phyloP scores from a whole-genome alignment of 768 basidiomycete genomes.

The Hypsizygus marmoreus region DNA sequence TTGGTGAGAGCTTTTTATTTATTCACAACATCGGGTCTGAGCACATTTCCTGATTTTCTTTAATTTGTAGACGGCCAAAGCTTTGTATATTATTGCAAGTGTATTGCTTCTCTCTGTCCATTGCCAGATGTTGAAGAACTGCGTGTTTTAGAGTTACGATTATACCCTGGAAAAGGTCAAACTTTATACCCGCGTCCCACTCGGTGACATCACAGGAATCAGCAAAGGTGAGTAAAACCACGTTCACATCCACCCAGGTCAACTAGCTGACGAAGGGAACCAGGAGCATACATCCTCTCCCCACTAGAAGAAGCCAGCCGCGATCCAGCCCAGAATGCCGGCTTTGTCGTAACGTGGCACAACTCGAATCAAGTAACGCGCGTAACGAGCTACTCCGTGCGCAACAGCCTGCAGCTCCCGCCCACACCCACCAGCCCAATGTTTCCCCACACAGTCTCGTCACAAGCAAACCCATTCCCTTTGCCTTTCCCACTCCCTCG shows the following conservation, averaged over 20 bases:
- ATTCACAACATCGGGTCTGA: background rate
- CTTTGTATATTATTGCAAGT: conserved; percentile 80
- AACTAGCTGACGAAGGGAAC: conserved; percentile 1
- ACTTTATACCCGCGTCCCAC: conserved; percentile 85
- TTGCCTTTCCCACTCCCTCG: conserved; percentile 16
- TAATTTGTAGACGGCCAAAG: conserved; percentile 42
- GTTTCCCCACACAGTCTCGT: conserved; percentile 18
- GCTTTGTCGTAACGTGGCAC: conserved; percentile 83
- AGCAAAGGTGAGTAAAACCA: conserved; percentile 61
- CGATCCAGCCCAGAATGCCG: conserved; percentile 85
- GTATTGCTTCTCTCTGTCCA: conserved; percentile 6
- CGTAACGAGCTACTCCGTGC: conserved; percentile 81
- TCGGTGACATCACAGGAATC: conserved; percentile 75
- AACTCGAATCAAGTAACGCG: conserved; percentile 73
- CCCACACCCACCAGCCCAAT: conserved; percentile 15
- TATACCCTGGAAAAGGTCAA: conserved; percentile 92
- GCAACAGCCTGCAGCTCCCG: conserved; percentile 57
- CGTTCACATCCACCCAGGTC: background rate
- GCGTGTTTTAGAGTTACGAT: conserved; percentile 74
- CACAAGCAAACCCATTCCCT: conserved; percentile 17
- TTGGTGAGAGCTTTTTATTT: conserved; percentile 57
- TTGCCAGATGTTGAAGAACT: background rate
- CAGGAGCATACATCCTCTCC: conserved; percentile 97
- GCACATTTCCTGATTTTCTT: conserved; percentile 1
- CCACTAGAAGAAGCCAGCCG: conserved; percentile 91